Evolutionary conservation across 2,329 filamentous ascomycete species (phyloP).

Genomic region (Stachybotrys elegans): DNA sequence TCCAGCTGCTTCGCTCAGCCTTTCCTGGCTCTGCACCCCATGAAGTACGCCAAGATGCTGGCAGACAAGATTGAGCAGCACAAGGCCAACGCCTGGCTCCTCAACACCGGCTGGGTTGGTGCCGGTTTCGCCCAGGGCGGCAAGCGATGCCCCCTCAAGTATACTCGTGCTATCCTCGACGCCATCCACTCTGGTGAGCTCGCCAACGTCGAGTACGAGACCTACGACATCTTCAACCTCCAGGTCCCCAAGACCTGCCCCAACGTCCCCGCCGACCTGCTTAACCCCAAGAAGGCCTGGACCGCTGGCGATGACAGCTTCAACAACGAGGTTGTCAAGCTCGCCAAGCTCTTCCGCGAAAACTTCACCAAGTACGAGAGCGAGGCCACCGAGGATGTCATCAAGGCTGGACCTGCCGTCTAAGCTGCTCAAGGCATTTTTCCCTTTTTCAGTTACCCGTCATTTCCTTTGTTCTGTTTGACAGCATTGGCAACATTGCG

Average conservation of each 20-base stretch:
- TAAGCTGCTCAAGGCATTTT: slow-evolving; percentile 14
- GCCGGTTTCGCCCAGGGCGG: slow-evolving; percentile 86
- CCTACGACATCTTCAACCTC: slow-evolving; percentile 94
- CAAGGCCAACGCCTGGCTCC: slow-evolving; percentile 94
- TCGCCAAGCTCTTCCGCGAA: slow-evolving; percentile 83
- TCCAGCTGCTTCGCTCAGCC: slow-evolving; percentile 99
- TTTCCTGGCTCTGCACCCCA: slow-evolving; percentile 97
- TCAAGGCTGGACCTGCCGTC: slow-evolving; percentile 55
- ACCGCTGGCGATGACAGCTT: slow-evolving; percentile 77
- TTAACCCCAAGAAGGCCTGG: slow-evolving; percentile 95
- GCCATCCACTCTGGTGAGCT: slow-evolving; percentile 97
- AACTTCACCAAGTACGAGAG: slow-evolving; percentile 96
- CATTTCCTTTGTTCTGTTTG: slow-evolving; percentile 11
- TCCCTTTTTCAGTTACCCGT: background rate
- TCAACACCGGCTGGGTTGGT: slow-evolving; percentile 97
- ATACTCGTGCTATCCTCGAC: slow-evolving; percentile 96
- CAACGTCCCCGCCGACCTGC: slow-evolving; percentile 81
- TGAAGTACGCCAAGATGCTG: slow-evolving; percentile 98
- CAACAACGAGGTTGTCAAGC: slow-evolving; percentile 81
- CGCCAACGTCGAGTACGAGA: slow-evolving; percentile 88
- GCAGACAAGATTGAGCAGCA: slow-evolving; percentile 96
- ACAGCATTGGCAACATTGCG: background rate
- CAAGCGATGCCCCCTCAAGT: slow-evolving; percentile 97
- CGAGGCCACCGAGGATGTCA: slow-evolving; percentile 75
- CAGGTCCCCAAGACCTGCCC: slow-evolving; percentile 89